Evolutionary conservation across 371 early-diverging fungal species (phyloP).

Genomic region (Apophysomyces trapeziformis): DNA sequence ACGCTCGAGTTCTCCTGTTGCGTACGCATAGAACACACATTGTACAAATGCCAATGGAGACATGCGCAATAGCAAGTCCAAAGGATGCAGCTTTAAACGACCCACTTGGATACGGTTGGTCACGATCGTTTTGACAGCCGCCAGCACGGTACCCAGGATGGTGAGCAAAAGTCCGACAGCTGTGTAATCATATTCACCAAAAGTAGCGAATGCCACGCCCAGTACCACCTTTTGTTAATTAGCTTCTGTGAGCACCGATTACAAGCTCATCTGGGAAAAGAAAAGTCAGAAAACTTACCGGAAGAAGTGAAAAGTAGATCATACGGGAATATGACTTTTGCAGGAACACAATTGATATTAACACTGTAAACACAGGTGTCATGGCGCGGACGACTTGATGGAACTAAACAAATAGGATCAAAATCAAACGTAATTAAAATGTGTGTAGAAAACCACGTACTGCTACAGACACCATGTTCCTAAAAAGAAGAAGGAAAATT

Average conservation of each 20-base stretch:
- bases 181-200: slow-evolving; percentile 83
- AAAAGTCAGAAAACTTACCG: slow-evolving; percentile 52
- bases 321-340: slow-evolving; percentile 60
- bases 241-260: slow-evolving; percentile 14
- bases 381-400: slow-evolving; percentile 91
- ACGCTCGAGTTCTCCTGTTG: slow-evolving; percentile 69
- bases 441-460: slow-evolving; percentile 24
- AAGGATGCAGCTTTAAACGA: slow-evolving; percentile 75
- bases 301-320: slow-evolving; percentile 68
- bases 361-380: slow-evolving; percentile 82
- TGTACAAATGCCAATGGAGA: slow-evolving; percentile 82
- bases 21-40: slow-evolving; percentile 66
- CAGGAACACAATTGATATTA: slow-evolving; percentile 63
- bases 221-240: slow-evolving; percentile 60
- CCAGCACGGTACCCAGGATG: slow-evolving; percentile 79
- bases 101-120: slow-evolving; percentile 86
- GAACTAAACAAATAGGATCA: slow-evolving; percentile 36
- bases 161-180: slow-evolving; percentile 75
- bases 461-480: slow-evolving; percentile 58
- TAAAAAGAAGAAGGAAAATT: slow-evolving; percentile 16
- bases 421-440: background rate
- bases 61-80: slow-evolving; percentile 84
- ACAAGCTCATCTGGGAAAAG: background rate
- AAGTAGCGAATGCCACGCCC: slow-evolving; percentile 85
- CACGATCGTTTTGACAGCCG: slow-evolving; percentile 83